These are phyloP conservation scores for Dendryphion nanum DNA, from an alignment of 2,329 filamentous ascomycete species.

Conservation along the genomic window DNA sequence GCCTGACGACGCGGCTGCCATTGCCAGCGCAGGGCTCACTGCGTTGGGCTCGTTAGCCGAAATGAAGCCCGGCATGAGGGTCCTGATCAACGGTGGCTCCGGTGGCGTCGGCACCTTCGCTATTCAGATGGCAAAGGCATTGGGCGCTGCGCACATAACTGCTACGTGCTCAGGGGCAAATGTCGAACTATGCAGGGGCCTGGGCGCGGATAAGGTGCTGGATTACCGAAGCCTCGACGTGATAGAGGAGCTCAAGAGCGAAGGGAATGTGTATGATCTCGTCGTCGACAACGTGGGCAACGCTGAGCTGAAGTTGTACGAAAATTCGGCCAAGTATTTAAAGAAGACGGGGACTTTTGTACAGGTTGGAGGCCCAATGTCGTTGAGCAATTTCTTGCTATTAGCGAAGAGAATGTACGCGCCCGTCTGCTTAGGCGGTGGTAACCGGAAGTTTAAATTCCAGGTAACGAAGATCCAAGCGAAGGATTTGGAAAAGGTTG, in stretches of 20 bases:
- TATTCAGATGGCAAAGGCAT: conserved; percentile 61
- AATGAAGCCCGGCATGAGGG: conserved; percentile 39
- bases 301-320: conserved; percentile 8
- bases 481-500: conserved; percentile 50
- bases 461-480: neutral
- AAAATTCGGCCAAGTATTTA: conserved; percentile 7
- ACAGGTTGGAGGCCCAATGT: conserved; percentile 24
- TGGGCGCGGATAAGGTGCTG: conserved; percentile 63
- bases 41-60: conserved; percentile 32
- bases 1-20: conserved; percentile 20
- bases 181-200: conserved; percentile 51
- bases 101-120: conserved; percentile 60
- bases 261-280: conserved; percentile 49
- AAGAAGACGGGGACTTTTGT: conserved; percentile 9
- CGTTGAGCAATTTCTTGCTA: conserved; percentile 18
- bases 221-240: conserved; percentile 56
- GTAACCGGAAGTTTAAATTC: conserved; percentile 16
- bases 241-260: conserved; percentile 43
- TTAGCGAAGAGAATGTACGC: conserved; percentile 10
- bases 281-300: conserved; percentile 58
- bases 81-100: conserved; percentile 63
- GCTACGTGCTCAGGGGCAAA: conserved; percentile 58
- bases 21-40: conserved; percentile 30
- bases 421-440: conserved; percentile 7
- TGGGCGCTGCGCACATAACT: conserved; percentile 59